Evolutionary conservation across 192 early-diverging fungal genomes (phyloP), one percentile per base, ranked within the genome.

Genomic region (Coemansia sp.): DNA sequence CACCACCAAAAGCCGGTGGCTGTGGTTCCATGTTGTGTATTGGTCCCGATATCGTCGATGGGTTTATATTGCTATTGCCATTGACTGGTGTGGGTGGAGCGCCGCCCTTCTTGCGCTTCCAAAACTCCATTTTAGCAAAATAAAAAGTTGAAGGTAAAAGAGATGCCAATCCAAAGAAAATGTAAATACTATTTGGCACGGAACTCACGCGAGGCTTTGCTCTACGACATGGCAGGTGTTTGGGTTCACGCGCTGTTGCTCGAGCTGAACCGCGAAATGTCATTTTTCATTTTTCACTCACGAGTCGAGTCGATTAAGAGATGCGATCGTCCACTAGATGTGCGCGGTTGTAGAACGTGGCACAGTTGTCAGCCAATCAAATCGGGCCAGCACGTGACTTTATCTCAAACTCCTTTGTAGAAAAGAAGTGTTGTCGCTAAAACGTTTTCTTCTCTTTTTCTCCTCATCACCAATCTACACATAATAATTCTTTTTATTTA

Each of bases 41-140:
- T 66, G 80, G 80, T 64, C 73, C 80, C 14, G 80, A 82, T 62
- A 82, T 82, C 9, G 58, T 66, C 31, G 69, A 66, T 5, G 80
- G 66, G 60, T 48, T 77, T 36, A 82, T 70, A 64, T 64, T 62
- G 61, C 59, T 31, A 42, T 25, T 68, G 45, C 65, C 45, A 42
- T 37, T 48, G 66, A 27, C 42, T 25, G 29, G 41, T 0, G 44
- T 32, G 7, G 74, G 67, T 37, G 73, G 31, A 3, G 72, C 55
- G 29, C 55, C 55, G 55, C 74, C 72, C 69, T 82, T 82, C 69
- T 82, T 82, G 63, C 80, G 75, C 71, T 77, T 75, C 80, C 80
- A 82, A 61, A 82, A 82, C 51, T 82, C 80, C 80, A 82, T 82
- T 27, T 41, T 9, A 6, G 62, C 10, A 37, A 50, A 60, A 38